Base-by-base conservation (phyloP, 371 early-diverging fungal genomes). In the Lichtheimia corymbifera region DNA sequence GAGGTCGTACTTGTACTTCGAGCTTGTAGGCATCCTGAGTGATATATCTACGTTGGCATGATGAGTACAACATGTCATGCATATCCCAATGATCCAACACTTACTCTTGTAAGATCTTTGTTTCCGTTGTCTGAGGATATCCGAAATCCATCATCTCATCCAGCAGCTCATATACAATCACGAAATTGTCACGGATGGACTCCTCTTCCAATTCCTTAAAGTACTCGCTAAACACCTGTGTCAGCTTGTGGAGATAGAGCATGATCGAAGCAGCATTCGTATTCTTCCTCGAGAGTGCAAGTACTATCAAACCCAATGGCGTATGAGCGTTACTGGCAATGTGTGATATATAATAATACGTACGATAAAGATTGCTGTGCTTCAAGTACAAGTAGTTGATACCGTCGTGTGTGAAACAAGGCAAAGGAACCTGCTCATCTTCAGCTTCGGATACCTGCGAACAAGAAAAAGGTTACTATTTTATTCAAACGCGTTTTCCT, bases 61-160 rank as follows among this genome's bases (percentile, higher is more conserved):
- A 35, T 28, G 28, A 28, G 4, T 28, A 28, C 4, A 28, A 4
- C 35, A 35, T 2, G 35, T 35, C 2, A 35, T 35, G 11, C 9
- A 9, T 11, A 9, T 35, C 28, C 11, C 30, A 30, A 35, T 35
- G 11, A 9, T 35, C 35, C 35, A 11, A 11, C 11, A 35, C 35
- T 35, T 35, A 89, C 90, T 96, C 97, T 80, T 97, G 91, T 58
- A 99, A 79, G 60, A 97, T 97, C 82, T 97, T 97, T 25, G 94
- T 88, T 74, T 99, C 98, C 7, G 98, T 98, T 2, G 96, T 96
- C 72, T 99, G 99, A 41, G 99, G 98, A 73, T 97, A 94, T 20
- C 99, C 99, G 72, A 96, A 99, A 75, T 99, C 99, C 97, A 97
- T 97, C 96, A 99, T 99, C 74, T 99, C 99, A 77, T 99, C 99